These are phyloP conservation scores for Cryptosporidium meleagridis DNA, from an alignment of 169 alveolate genomes.

Conservation along the genomic window DNA sequence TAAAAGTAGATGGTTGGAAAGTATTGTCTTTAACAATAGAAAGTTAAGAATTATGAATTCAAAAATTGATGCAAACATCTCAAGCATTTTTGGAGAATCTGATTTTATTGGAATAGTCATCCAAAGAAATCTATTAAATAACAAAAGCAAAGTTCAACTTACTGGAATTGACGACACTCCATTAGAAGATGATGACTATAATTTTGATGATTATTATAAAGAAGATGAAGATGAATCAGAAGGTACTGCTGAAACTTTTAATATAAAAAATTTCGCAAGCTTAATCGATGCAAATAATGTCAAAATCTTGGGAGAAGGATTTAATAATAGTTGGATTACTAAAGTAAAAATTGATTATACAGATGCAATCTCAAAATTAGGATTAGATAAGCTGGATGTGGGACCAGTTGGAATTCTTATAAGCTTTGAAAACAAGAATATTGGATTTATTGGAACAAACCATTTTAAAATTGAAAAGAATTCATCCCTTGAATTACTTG, in stretches of 20 bases:
- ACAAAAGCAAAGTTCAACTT: constrained; percentile 6
- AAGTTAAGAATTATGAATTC: constrained; percentile 12
- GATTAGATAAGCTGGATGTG: constrained; percentile 35
- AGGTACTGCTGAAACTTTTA: constrained; percentile 12
- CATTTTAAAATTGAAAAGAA: constrained; percentile 11
- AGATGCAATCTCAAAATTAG: not conserved
- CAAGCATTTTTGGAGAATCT: constrained; percentile 50
- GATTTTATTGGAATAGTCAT: constrained; percentile 19
- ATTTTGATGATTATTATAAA: constrained; percentile 57
- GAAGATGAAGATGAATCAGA: constrained; percentile 22
- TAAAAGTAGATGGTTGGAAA: constrained; percentile 45
- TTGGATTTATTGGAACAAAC: constrained; percentile 69
- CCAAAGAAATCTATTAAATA: not conserved
- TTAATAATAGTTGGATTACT: constrained; percentile 56
- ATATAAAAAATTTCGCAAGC: constrained; percentile 5
- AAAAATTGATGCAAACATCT: not conserved
- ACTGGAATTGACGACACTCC: not conserved
- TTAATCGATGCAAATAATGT: constrained; percentile 14
- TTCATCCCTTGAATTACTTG: constrained; percentile 5
- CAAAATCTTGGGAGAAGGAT: constrained; percentile 63
- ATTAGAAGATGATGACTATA: constrained; percentile 44
- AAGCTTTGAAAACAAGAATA: not conserved
- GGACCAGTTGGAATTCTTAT: constrained; percentile 55
- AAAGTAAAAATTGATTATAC: constrained; percentile 12
- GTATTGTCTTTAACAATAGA: not conserved